phyloP scores from a whole-genome alignment of 2,329 filamentous ascomycete genomes.

The Verticillium nonalfalfae region DNA sequence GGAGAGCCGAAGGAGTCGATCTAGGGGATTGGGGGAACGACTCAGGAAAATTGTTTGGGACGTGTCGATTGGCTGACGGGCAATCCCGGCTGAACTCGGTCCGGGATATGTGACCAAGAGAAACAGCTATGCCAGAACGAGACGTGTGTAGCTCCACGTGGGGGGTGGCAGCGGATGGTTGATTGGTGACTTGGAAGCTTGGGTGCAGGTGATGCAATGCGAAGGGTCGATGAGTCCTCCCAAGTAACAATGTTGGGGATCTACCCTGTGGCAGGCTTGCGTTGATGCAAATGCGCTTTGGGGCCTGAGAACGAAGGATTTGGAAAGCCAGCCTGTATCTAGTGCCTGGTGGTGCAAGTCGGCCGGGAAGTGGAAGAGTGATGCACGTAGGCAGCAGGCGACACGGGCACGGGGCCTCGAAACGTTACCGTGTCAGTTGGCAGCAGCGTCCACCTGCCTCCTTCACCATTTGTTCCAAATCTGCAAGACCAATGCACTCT shows the following conservation, averaged over 20 bases:
- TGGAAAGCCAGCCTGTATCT: not conserved
- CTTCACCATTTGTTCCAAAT: not conserved
- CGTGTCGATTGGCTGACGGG: slow-evolving; percentile 13
- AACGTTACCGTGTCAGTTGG: not conserved
- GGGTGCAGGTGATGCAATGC: not conserved
- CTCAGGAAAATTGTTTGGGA: slow-evolving; percentile 12
- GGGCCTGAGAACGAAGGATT: too few relatives aligned
- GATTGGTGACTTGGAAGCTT: not conserved
- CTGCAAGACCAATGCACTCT: not conserved
- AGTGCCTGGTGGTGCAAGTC: not conserved
- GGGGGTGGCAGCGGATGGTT: slow-evolving; percentile 1
- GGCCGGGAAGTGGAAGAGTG: not conserved
- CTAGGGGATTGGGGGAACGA: not conserved
- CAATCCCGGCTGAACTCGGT: slow-evolving; percentile 13
- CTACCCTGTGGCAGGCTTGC: not conserved
- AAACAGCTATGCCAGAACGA: slow-evolving; percentile 8
- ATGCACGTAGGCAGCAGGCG: not conserved
- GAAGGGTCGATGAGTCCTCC: not conserved
- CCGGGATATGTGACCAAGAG: slow-evolving; percentile 7
- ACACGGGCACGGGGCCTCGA: not conserved
- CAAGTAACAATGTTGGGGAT: not conserved
- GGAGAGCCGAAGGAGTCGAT: slow-evolving; percentile 9
- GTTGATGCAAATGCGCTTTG: too few relatives aligned
- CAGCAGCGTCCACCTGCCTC: not conserved
- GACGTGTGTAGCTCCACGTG: slow-evolving; percentile 6